These are phyloP conservation scores for Akanthomyces uredinophilus DNA, from an alignment of 2,329 filamentous ascomycete genomes.

Conservation along the genomic window DNA sequence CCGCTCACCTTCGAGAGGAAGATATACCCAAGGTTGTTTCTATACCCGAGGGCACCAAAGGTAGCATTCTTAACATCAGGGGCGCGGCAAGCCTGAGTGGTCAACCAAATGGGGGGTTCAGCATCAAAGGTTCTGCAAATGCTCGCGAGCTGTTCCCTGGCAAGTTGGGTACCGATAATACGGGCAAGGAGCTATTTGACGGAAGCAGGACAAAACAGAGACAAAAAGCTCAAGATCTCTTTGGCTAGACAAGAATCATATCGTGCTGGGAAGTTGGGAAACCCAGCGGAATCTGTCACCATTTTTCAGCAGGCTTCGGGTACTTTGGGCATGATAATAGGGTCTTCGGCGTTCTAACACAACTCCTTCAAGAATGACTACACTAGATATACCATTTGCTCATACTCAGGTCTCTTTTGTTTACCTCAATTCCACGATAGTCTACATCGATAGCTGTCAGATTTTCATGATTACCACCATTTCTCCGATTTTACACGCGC, in stretches of 20 bases:
- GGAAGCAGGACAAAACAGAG: conserved; percentile 51
- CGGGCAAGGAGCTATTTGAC: conserved; percentile 62
- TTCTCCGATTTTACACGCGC: conserved; percentile 53
- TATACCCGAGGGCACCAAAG: conserved; percentile 37
- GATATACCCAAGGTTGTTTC: conserved; percentile 55
- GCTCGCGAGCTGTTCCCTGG: conserved; percentile 65
- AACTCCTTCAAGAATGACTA: not conserved
- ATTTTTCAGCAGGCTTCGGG: not conserved
- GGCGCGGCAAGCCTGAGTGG: conserved; percentile 47
- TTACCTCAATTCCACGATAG: not conserved
- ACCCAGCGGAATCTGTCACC: not conserved
- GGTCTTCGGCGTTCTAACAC: not conserved
- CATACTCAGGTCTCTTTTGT: not conserved
- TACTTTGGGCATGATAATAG: not conserved
- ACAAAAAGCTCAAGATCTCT: conserved; percentile 68
- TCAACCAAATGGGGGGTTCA: conserved; percentile 45
- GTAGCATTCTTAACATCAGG: conserved; percentile 53
- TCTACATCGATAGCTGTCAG: not conserved
- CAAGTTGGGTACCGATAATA: conserved; percentile 44
- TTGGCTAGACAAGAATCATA: conserved; percentile 28
- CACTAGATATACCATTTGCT: conserved; percentile 2
- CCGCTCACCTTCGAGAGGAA: conserved; percentile 32
- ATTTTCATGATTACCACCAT: conserved; percentile 61
- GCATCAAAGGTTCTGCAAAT: conserved; percentile 62
- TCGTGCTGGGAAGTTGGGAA: not conserved